A percentile compares a stretch with the other conserved stretches of the same genome.
These are phyloP conservation scores for Claviceps arundinis DNA, from an alignment of 2,329 filamentous ascomycete genomes.

Conservation along the genomic window DNA sequence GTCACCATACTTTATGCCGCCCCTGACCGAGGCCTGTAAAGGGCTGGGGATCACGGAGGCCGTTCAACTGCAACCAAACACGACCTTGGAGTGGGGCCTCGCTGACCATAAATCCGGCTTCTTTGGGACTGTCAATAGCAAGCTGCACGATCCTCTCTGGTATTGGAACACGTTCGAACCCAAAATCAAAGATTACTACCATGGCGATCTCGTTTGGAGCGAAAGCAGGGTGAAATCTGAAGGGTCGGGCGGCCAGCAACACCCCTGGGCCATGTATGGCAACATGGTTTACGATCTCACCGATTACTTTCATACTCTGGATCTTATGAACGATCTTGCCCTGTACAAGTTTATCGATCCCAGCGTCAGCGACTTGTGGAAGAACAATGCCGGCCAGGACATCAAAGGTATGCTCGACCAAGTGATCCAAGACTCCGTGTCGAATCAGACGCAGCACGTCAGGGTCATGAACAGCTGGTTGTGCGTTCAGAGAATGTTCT, in stretches of 20 bases:
- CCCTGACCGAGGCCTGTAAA: constrained; percentile 60
- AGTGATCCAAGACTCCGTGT: constrained; percentile 31
- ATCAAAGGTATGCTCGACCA: constrained; percentile 53
- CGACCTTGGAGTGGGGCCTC: constrained; percentile 38
- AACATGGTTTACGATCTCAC: constrained; percentile 76
- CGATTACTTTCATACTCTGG: constrained; percentile 73
- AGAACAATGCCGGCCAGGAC: constrained; percentile 66
- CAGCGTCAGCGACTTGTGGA: constrained; percentile 53
- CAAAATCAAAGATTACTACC: constrained; percentile 71
- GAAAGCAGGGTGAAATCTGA: constrained; percentile 44
- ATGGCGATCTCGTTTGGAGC: constrained; percentile 71
- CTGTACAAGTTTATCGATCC: constrained; percentile 60
- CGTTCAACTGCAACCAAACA: constrained; percentile 49
- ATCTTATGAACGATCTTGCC: constrained; percentile 38
- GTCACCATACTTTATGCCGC: constrained; percentile 74
- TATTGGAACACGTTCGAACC: constrained; percentile 64
- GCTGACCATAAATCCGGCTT: constrained; percentile 61
- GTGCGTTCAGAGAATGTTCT: constrained; percentile 76
- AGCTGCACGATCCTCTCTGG: constrained; percentile 56
- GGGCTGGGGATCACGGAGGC: constrained; percentile 51
- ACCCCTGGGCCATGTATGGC: constrained; percentile 70
- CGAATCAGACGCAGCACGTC: constrained; percentile 37
- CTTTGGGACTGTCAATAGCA: constrained; percentile 41
- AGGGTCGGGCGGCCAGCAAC: constrained; percentile 47
- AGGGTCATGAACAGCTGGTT: constrained; percentile 53